Base-by-base conservation (phyloP, 306 rosid species). In the Prunus mume region DNA sequence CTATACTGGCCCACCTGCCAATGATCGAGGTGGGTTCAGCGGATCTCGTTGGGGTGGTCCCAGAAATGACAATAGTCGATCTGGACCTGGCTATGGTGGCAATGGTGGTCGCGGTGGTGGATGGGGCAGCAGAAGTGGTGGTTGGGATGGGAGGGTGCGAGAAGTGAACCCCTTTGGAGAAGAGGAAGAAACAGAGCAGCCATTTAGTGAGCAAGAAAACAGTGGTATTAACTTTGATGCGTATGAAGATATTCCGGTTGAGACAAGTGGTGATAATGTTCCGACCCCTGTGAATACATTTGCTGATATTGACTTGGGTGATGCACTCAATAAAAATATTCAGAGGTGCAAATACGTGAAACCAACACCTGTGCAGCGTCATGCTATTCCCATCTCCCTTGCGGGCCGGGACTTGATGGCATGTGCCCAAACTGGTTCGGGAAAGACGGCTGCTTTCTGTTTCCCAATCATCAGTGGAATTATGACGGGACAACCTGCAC, bases 371-470 rank as follows among this genome's bases (percentile, higher is more conserved):
- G 96, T 90, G 62, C 97, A 92, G 87, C 89, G 97, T 82, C 87
- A 92, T 73, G 87, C 96, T 52, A 92, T 92, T 63, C 97, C 97
- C 0, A 92, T 92, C 49, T 90, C 97, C n/a, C 91, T 92, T 74
- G 87, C 10, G 0, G 97, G 96, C 18, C 76, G 97, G 75, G 97
- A 92, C 79, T 80, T 92, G 87, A 92, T 92, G 97, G 97, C 97
- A 22, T 92, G 97, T 76, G 97, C 97, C 1, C 97, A 92, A 84
- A 92, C 97, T 27, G 97, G 97, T 76, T 92, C 97, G 5, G 97
- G 97, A 30, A 92, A 92, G 83, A 92, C 97, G 0, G 97, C 97
- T n/a, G 97, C 97, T 15, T 92, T 92, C 61, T 92, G 97, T 76
- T 92, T 92, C 81, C 97, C 97, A 0, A 92, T 92, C 13, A 92